Conservation (phyloP, 2,329 filamentous ascomycete species). For the Aspergillus phoenicis region DNA sequence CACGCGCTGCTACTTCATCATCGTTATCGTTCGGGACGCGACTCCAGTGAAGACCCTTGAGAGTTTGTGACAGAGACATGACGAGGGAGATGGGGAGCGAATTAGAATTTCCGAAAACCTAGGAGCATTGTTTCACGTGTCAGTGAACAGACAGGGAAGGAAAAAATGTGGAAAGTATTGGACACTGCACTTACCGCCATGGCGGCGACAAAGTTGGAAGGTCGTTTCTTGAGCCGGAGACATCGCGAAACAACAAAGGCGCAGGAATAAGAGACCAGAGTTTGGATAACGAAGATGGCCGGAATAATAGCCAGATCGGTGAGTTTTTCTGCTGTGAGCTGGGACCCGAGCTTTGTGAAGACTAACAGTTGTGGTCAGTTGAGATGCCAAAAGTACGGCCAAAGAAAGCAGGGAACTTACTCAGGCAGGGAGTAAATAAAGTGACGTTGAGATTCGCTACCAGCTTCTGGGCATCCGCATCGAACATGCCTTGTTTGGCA, state of each 20-base stretch:
- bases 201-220: slow-evolving; percentile 90
- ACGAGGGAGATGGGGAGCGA: slow-evolving; percentile 96
- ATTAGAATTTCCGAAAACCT: slow-evolving; percentile 97
- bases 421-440: slow-evolving; percentile 94
- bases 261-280: slow-evolving; percentile 79
- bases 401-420: slow-evolving; percentile 54
- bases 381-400: too few species aligned
- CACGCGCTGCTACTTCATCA: slow-evolving; percentile 87
- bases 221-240: slow-evolving; percentile 80
- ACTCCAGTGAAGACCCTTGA: slow-evolving; percentile 92
- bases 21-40: slow-evolving; percentile 89
- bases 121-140: not conserved
- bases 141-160: not conserved
- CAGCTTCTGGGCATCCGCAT: slow-evolving; percentile 94
- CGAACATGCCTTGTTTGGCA: slow-evolving; percentile 86
- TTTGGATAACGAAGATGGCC: slow-evolving; percentile 89
- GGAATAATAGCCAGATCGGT: slow-evolving; percentile 90
- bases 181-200: slow-evolving; percentile 69
- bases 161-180: not conserved
- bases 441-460: slow-evolving; percentile 94
- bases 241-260: slow-evolving; percentile 70
- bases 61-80: slow-evolving; percentile 86
- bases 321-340: slow-evolving; percentile 88
- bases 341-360: slow-evolving; percentile 94
- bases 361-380: slow-evolving; percentile 55